Evolutionary conservation across 1,139 yeast species (phyloP), one percentile per base, ranked within the genome.

Genomic region (Debaryomyces coudertii): DNA sequence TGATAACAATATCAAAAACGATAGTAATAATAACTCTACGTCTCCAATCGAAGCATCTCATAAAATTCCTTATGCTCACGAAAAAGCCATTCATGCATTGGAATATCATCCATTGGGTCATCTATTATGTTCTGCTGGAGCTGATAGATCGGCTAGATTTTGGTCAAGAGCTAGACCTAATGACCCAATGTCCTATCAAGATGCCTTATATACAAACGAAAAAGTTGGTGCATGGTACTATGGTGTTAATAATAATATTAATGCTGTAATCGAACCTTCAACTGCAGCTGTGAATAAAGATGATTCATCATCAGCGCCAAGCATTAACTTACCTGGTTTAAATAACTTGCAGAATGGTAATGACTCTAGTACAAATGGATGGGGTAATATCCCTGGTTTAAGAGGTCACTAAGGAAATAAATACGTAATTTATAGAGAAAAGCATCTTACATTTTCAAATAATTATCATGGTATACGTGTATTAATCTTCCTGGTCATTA

Each of bases 21-120:
- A 39, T 25, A 43, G 34, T 8, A 49, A 43, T 35, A 49, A 47
- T 29, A 52, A 48, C 36, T 48, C 56, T 1, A 37, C 55, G 60
- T 69, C 55, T 46, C 57, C 71, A 5, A 65, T 73, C 12, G 77
- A 79, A 41, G 80, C 87, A 4, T 72, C 72, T 23, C 92, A 85
- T 61, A 73, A 73, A 27, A 87, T 93, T 37, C 97, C 97, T 1
- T 85, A 80, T 65, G 99, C 98, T 0, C 99, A 93, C 63, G 97
- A 92, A 60, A 87, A 88, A 68, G 95, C 97, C 3, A 84, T 93
- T 43, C 90, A 93, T 68, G 82, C 96, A 2, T 67, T 93, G 50
- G 95, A 92, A 54, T 93, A 90, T 61, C 97, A 92, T 66, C 98
- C 98, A 3, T 73, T 89, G 58, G 99, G 99, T 2, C 98, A 93